Percentiles rank a stretch among this genome's conserved stretches.
Conservation (phyloP, 2,329 filamentous ascomycete species). For the Aspergillus ochraceus region DNA sequence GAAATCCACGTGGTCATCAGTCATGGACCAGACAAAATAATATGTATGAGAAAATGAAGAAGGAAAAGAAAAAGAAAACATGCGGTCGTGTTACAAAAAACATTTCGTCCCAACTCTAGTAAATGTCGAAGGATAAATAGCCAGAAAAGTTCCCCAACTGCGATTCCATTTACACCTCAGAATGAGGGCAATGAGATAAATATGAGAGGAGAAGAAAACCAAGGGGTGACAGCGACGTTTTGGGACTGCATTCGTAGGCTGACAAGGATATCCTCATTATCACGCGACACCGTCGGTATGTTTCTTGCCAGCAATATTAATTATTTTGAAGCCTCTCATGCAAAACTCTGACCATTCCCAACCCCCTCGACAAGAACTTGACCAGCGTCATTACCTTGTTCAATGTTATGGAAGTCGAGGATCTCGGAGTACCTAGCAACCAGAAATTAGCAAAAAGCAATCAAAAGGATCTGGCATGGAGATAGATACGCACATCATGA, state of each 20-base stretch:
- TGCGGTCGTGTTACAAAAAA: conserved; percentile 20
- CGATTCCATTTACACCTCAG: conserved; percentile 20
- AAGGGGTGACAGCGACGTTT: neutral
- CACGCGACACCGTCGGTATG: conserved; percentile 14
- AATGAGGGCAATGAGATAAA: conserved; percentile 13
- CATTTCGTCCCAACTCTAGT: conserved; percentile 15
- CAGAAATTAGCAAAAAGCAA: conserved; percentile 1
- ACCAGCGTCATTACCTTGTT: conserved; percentile 46
- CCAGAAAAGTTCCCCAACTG: conserved; percentile 4
- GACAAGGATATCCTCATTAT: conserved; percentile 18
- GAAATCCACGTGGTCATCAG: conserved; percentile 7
- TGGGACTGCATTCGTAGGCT: conserved; percentile 1
- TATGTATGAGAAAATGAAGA: conserved; percentile 13
- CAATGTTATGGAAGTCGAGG: conserved; percentile 96
- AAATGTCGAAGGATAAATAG: conserved; percentile 3
- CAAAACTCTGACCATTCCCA: conserved; percentile 25
- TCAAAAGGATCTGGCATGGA: neutral
- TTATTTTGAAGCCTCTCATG: conserved; percentile 17
- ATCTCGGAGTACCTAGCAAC: conserved; percentile 89
- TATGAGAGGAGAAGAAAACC: conserved; percentile 16
- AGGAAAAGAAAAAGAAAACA: conserved; percentile 6
- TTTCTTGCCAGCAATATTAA: conserved; percentile 12
- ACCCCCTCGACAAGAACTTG: conserved; percentile 30
- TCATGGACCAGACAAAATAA: conserved; percentile 8
- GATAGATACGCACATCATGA: conserved; percentile 81